Base-by-base conservation (phyloP, 176 grass and related monocot genomes). In the barley (Hordeum vulgare) region DNA sequence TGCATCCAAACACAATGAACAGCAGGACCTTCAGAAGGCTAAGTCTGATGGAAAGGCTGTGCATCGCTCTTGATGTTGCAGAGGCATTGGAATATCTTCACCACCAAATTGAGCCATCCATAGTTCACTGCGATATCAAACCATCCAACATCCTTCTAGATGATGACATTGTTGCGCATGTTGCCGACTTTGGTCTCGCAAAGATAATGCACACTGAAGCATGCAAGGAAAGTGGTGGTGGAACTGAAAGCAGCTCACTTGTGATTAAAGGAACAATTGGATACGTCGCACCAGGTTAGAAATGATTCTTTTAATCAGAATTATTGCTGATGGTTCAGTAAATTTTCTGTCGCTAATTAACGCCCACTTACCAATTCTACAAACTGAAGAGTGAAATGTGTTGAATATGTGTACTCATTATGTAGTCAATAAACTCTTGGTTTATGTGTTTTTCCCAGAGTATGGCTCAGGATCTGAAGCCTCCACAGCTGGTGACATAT, bases 61-160 rank as follows among this genome's bases (percentile, higher is more conserved):
- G 23, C 17, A 58, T 84, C 28, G 82, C 73, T 31, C 33, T 76
- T 68, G 82, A 84, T 28, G 61, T 84, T 67, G 73, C 61, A 21
- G 81, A 84, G 59, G 81, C 81, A 75, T 9, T 84, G 59, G 59
- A 65, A 12, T 54, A 54, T 21, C 51, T 54, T 54, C 51, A 54
- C 51, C 51, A 54, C 51, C 51, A 54, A 54, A 54, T 54, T 0
- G 51, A 54, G 51, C 51, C 51, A 20, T 18, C 51, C 51, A 54
- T 54, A 54, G 51, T 54, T 75, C 86, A 92, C 11, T 84, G 87
- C 65, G 90, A 92, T 74, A 85, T 89, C n/a, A 92, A 92, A 76
- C 90, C 86, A 28, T 86, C 58, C 76, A 92, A 92, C 13, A 77
- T 92, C 64, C 86, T 89, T 79, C 86, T 92, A 13, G 87, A 80